Percentiles rank a stretch among this genome's conserved stretches.
These are phyloP conservation scores for Yamadazyma philogaea DNA, from an alignment of 805 yeast genomes.

Conservation along the genomic window DNA sequence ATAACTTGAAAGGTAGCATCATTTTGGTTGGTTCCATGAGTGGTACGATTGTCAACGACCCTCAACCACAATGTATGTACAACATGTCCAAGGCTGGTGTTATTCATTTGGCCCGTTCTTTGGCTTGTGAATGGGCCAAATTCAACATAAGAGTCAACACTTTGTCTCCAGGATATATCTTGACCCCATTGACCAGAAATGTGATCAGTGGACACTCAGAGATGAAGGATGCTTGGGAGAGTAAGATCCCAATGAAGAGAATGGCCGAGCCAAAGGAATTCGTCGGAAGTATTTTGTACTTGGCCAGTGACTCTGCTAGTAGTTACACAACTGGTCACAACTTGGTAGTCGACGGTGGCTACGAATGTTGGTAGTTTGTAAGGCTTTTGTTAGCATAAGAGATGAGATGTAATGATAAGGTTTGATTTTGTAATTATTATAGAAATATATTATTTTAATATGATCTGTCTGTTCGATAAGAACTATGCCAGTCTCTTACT, in stretches of 20 bases:
- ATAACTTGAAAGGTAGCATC: slow-evolving; percentile 55
- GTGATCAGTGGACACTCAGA: slow-evolving; percentile 59
- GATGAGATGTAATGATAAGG: slow-evolving; percentile 6
- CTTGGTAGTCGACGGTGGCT: slow-evolving; percentile 82
- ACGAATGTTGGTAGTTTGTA: slow-evolving; percentile 65
- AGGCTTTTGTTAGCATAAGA: slow-evolving; percentile 4
- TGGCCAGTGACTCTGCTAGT: slow-evolving; percentile 67
- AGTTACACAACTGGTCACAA: slow-evolving; percentile 83
- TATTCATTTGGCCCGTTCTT: slow-evolving; percentile 69
- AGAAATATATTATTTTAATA: neutral
- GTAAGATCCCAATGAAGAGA: slow-evolving; percentile 71
- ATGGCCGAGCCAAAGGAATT: slow-evolving; percentile 85
- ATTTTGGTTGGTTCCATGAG: slow-evolving; percentile 78
- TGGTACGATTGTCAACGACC: slow-evolving; percentile 72
- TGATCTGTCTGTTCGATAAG: too few relatives aligned
- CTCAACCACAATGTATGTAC: slow-evolving; percentile 77
- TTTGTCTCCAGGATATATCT: slow-evolving; percentile 75
- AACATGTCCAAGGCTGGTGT: slow-evolving; percentile 88
- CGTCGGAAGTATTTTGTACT: slow-evolving; percentile 70
- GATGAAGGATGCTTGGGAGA: slow-evolving; percentile 69
- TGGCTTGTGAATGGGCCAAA: slow-evolving; percentile 82
- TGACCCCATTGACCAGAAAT: slow-evolving; percentile 73
- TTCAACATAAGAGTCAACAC: slow-evolving; percentile 75
- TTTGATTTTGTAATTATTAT: neutral
- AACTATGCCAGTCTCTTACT: too few relatives aligned